A percentile compares a stretch with the other conserved stretches of the same genome.
These are phyloP conservation scores for Xerocomus nothofagi DNA, from an alignment of 1,284 basidiomycete species.

Conservation along the genomic window DNA sequence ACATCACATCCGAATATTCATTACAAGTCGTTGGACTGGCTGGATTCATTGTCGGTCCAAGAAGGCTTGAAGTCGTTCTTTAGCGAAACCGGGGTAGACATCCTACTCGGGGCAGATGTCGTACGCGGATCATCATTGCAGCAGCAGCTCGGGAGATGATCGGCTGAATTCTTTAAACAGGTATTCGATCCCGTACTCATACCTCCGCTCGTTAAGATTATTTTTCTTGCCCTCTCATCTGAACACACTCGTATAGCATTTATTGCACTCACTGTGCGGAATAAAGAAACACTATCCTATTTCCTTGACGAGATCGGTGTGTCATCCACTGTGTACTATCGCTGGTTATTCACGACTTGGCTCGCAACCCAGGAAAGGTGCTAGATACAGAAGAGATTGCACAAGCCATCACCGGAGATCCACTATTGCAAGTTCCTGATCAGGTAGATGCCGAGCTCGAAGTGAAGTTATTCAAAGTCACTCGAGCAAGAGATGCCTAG, in stretches of 20 bases:
- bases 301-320: conserved; percentile 44
- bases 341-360: conserved; percentile 1
- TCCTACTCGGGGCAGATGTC: conserved; percentile 72
- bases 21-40: conserved; percentile 61
- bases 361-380: conserved; percentile 24
- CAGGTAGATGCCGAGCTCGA: conserved; percentile 31
- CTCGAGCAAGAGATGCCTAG: conserved; percentile 5
- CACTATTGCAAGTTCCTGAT: conserved; percentile 17
- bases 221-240: conserved; percentile 48
- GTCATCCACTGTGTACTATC: conserved; percentile 7
- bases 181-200: conserved; percentile 69
- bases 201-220: conserved; percentile 52
- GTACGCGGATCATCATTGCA: conserved; percentile 38
- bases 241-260: conserved; percentile 39
- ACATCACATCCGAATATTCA: conserved; percentile 46
- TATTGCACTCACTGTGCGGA: conserved; percentile 60
- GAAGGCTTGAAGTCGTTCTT: conserved; percentile 34
- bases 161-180: conserved; percentile 37
- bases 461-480: conserved; percentile 44
- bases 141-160: background rate
- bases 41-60: conserved; percentile 45
- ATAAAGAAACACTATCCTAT: conserved; percentile 40
- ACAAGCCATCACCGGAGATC: conserved; percentile 16
- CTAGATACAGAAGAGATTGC: conserved; percentile 26
- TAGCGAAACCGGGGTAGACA: conserved; percentile 44